Percentiles rank a stretch among this genome's conserved stretches.
phyloP scores from a whole-genome alignment of 2,329 filamentous ascomycete species.

The Aspergillus pseudoglaucus region DNA sequence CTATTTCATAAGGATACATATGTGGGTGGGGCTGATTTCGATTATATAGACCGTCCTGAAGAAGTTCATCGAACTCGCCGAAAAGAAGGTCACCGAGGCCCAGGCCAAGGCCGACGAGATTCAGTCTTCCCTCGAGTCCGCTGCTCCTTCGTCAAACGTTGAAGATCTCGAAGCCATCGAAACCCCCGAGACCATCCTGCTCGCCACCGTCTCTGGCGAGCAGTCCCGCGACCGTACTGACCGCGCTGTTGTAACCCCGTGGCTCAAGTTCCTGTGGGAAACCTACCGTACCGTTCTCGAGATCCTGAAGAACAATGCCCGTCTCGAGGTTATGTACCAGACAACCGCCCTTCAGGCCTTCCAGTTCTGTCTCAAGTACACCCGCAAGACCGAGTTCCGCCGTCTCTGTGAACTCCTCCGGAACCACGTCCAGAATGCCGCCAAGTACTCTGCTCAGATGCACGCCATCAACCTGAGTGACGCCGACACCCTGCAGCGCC shows the following conservation, averaged over 20 bases:
- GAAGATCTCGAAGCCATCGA: conserved; percentile 96
- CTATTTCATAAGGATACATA: not conserved
- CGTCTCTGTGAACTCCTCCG: conserved; percentile 95
- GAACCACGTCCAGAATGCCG: conserved; percentile 97
- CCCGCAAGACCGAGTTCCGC: conserved; percentile 98
- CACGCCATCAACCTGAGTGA: conserved; percentile 99
- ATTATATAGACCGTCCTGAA: conserved; percentile 71
- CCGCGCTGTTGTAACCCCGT: conserved; percentile 94
- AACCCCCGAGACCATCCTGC: conserved; percentile 94
- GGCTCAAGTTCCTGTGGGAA: conserved; percentile 99
- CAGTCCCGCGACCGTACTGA: conserved; percentile 96
- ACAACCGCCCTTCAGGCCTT: conserved; percentile 96
- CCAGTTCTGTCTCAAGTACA: conserved; percentile 97
- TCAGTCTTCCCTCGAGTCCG: conserved; percentile 76
- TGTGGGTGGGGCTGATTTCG: not conserved
- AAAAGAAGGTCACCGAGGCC: conserved; percentile 90
- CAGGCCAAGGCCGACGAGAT: conserved; percentile 95
- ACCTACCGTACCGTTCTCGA: conserved; percentile 97
- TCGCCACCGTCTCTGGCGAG: conserved; percentile 96
- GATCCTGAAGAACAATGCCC: conserved; percentile 97
- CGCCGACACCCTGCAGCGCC: conserved; percentile 91
- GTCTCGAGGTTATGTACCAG: conserved; percentile 96
- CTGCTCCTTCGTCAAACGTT: conserved; percentile 64
- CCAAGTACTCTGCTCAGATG: conserved; percentile 99
- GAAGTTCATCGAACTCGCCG: conserved; percentile 95